These are phyloP conservation scores for Porphyrellus cyaneotinctus DNA, from an alignment of 768 basidiomycete species.

Conservation along the genomic window DNA sequence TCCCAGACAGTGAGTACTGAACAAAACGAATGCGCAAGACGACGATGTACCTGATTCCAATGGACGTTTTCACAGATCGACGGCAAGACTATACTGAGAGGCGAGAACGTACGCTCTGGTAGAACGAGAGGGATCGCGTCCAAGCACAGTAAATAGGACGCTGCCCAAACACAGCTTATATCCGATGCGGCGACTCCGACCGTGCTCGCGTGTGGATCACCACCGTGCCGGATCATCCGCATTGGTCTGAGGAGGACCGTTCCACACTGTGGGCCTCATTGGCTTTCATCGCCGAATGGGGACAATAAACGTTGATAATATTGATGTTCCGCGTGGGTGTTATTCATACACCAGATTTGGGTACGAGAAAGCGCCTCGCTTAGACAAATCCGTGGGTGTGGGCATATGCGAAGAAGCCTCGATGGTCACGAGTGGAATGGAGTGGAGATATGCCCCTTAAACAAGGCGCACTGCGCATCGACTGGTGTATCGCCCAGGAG, in stretches of 20 bases:
- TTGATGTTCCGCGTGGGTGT: neutral
- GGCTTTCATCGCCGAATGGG: conserved; percentile 12
- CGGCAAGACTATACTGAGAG: neutral
- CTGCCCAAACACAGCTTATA: conserved; percentile 7
- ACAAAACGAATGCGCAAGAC: neutral
- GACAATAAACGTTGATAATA: neutral
- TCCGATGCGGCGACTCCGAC: neutral
- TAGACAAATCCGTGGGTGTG: conserved; percentile 3
- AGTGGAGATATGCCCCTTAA: neutral
- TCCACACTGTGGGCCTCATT: conserved; percentile 6
- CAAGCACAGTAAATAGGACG: neutral
- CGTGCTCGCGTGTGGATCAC: no score
- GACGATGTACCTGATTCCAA: neutral
- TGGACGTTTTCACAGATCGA: no score
- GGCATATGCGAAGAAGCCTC: neutral
- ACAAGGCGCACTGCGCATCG: no score
- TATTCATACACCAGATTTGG: conserved; percentile 2
- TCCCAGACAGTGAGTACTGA: neutral
- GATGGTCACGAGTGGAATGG: neutral
- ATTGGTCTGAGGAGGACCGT: neutral
- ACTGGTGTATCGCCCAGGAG: no score
- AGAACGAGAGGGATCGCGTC: neutral
- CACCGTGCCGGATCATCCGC: conserved; percentile 2
- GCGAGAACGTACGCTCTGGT: neutral
- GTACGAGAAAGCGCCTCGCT: neutral